These are phyloP conservation scores for Plasmodium knowlesi DNA, from an alignment of 169 alveolate genomes.

Conservation along the genomic window DNA sequence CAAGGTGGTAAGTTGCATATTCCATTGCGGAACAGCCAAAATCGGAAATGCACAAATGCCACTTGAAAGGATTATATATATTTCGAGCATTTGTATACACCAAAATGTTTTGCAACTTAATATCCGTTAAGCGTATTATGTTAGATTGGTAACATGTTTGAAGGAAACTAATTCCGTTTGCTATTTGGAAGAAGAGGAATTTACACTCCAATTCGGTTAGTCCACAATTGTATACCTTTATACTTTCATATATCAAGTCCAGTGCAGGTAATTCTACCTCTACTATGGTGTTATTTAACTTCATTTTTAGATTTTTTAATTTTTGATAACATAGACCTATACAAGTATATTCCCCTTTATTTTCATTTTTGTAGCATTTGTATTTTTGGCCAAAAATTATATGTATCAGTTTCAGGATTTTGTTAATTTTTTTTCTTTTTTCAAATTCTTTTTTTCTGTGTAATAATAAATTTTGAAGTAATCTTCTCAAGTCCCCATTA, in stretches of 20 bases:
- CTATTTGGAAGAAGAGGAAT: conserved; percentile 81
- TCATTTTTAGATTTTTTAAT: conserved; percentile 53
- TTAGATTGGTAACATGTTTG: conserved; percentile 86
- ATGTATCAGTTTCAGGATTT: conserved; percentile 64
- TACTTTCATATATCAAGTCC: conserved; percentile 48
- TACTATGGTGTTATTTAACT: conserved; percentile 33
- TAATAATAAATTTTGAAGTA: conserved; percentile 56
- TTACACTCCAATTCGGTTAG: conserved; percentile 81
- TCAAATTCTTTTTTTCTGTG: conserved; percentile 72
- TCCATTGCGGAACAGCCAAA: conserved; percentile 84
- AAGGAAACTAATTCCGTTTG: conserved; percentile 80
- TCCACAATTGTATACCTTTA: conserved; percentile 77
- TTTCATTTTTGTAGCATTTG: conserved; percentile 35
- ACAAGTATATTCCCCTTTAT: not conserved
- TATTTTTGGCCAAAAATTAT: conserved; percentile 51
- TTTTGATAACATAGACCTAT: conserved; percentile 68
- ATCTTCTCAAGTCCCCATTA: conserved; percentile 80
- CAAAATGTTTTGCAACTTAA: conserved; percentile 81
- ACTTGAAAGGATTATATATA: conserved; percentile 78
- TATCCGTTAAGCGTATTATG: conserved; percentile 82
- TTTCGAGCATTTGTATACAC: conserved; percentile 79
- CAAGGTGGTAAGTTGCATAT: conserved; percentile 66
- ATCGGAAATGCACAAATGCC: conserved; percentile 84
- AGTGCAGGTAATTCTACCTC: conserved; percentile 35
- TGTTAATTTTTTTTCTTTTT: conserved; percentile 66